phyloP scores from a whole-genome alignment of 768 basidiomycete species.

The Boletus rufocinnamomeus region DNA sequence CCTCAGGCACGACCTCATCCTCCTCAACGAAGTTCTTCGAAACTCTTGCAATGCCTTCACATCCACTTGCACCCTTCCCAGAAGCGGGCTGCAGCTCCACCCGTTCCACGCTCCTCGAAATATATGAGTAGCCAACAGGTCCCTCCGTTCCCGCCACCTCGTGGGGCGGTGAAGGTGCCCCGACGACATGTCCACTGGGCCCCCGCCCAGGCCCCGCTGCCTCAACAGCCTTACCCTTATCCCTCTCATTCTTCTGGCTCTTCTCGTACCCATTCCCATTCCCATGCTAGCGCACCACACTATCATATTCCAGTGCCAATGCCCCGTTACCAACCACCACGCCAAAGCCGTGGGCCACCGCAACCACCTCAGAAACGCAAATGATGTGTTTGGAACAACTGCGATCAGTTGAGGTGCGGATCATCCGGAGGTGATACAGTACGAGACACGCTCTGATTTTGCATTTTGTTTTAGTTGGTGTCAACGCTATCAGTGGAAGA shows the following conservation, averaged over 20 bases:
- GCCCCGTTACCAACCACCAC: constrained; percentile 26
- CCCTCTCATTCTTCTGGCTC: constrained; percentile 20
- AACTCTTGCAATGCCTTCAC: constrained; percentile 27
- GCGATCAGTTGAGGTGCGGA: constrained; percentile 30
- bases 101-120: constrained; percentile 15
- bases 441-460: constrained; percentile 23
- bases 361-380: constrained; percentile 10
- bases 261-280: not conserved
- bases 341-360: constrained; percentile 3
- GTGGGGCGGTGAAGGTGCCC: constrained; percentile 14
- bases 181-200: constrained; percentile 33
- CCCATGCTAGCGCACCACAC: not conserved
- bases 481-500: constrained; percentile 25
- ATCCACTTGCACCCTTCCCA: constrained; percentile 29
- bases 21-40: constrained; percentile 12
- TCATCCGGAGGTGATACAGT: constrained; percentile 27
- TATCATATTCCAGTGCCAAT: constrained; percentile 3
- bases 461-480: constrained; percentile 20
- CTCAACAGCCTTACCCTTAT: constrained; percentile 30
- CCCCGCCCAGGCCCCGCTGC: constrained; percentile 30
- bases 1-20: constrained; percentile 14
- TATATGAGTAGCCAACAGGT: constrained; percentile 2
- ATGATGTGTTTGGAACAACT: constrained; percentile 16
- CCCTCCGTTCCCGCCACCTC: constrained; percentile 28
- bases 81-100: constrained; percentile 19